Base-by-base conservation (phyloP, 2,329 filamentous ascomycete genomes). In the Aureobasidium sp. region DNA sequence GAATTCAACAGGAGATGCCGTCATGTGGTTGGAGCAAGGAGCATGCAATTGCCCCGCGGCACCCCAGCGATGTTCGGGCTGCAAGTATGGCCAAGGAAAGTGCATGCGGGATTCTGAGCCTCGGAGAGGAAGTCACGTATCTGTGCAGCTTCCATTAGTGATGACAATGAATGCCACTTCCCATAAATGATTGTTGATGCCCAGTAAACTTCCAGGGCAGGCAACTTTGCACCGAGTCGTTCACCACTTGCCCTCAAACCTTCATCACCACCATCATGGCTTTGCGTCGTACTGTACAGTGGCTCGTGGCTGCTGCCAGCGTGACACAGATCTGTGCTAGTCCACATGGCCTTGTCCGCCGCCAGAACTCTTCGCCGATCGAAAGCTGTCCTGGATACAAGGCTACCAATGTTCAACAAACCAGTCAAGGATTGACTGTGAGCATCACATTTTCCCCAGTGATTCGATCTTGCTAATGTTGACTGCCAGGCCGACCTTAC, bases 301-400 rank as follows among this genome's bases (percentile, higher is more conserved):
- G 44, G 45, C 45, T 60, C 42, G 31, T 42, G 2, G 57, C 36
- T 51, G 45, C 57, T 41, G 57, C 45, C 45, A 51, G 45, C 42
- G 45, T 51, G 34, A 27, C 45, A 60, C 57, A 60, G 22, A 22
- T 51, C 57, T 47, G 20, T 27, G 45, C 34, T n/a, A 60, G 34
- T 15, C 57, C 57, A 51, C 36, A 41, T 42, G 51, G 49, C 27
- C 63, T 63, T 27, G 44, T 61, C 15, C 39, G 56, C 45, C 47
- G 63, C 37, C 63, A 64, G 36, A 20, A 56, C 29, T 48, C 62
- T 22, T 29, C 31, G 14, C 60, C 63, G 9, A 27, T 68, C 7
- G 64, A 63, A 4, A 61, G 29, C 17, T 91, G 88, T 68, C 86
- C 87, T 0, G 88, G 88, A 15, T 91, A 91, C 75, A 79, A 71